Evolutionary conservation across 352 stramenopile genomes (phyloP).

Genomic region (Blastocystis sp.): DNA sequence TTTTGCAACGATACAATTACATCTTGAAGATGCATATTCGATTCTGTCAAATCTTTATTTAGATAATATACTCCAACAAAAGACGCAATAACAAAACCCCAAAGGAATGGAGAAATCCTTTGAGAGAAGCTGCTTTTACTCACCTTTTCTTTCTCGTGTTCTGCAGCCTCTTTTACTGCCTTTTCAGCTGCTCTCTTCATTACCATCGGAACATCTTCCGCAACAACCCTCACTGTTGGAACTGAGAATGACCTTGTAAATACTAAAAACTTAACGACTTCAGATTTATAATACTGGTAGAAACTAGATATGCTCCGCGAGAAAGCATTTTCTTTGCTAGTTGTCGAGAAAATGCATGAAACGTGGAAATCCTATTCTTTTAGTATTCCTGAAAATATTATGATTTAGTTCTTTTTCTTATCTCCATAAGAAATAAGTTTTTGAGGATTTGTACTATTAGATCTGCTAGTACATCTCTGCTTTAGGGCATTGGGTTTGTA

Average conservation of each 20-base stretch:
- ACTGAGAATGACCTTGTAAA: not conserved
- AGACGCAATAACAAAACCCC: conserved; percentile 23
- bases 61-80: conserved; percentile 51
- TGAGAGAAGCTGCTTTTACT: conserved; percentile 51
- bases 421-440: no score
- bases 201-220: conserved; percentile 21
- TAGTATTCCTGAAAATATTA: no score
- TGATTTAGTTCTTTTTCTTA: no score
- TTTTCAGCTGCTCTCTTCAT: not conserved
- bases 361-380: no score
- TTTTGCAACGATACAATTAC: conserved; percentile 8
- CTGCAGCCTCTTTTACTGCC: conserved; percentile 38
- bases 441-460: no score
- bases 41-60: conserved; percentile 6
- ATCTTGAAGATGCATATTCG: conserved; percentile 24
- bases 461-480: no score
- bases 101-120: conserved; percentile 42
- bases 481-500: not conserved
- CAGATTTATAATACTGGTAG: not conserved
- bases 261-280: not conserved
- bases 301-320: not conserved
- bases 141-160: conserved; percentile 17
- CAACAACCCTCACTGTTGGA: conserved; percentile 19
- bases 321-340: not conserved
- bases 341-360: not conserved